Conservation (phyloP, 805 yeast species). For the Lachancea kluyveri region DNA sequence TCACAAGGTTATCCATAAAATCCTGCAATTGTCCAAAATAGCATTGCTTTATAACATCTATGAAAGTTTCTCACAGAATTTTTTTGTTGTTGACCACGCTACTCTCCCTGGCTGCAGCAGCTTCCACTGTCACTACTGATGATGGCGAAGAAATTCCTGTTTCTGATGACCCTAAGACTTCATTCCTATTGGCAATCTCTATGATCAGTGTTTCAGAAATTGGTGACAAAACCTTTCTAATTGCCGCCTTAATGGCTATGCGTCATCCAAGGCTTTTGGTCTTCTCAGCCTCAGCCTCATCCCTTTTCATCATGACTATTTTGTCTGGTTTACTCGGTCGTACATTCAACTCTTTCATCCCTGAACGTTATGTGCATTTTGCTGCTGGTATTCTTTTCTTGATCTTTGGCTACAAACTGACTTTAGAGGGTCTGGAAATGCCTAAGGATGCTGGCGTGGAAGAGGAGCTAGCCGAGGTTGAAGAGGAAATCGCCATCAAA, state of each 20-base stretch:
- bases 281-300: slow-evolving; percentile 81
- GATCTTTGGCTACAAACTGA: slow-evolving; percentile 71
- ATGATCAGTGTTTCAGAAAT: slow-evolving; percentile 96
- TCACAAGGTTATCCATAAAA: no score
- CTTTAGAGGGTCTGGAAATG: slow-evolving; percentile 80
- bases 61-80: not conserved
- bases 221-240: slow-evolving; percentile 94
- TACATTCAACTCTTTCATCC: slow-evolving; percentile 76
- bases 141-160: slow-evolving; percentile 7
- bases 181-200: slow-evolving; percentile 73
- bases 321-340: slow-evolving; percentile 90
- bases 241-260: slow-evolving; percentile 98
- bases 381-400: slow-evolving; percentile 77
- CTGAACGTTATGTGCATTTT: slow-evolving; percentile 73
- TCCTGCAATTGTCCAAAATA: no score
- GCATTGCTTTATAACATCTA: no score
- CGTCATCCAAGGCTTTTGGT: slow-evolving; percentile 77
- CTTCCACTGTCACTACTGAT: slow-evolving; percentile 5
- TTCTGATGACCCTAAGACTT: slow-evolving; percentile 20
- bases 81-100: not conserved
- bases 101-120: slow-evolving; percentile 5
- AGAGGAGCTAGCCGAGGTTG: slow-evolving; percentile 95
- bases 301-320: slow-evolving; percentile 85
- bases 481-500: slow-evolving; percentile 74
- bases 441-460: slow-evolving; percentile 79